Percentiles rank a stretch among this genome's conserved stretches.
Conservation (phyloP, 495 filamentous ascomycete genomes). For the Daldinia childiae region DNA sequence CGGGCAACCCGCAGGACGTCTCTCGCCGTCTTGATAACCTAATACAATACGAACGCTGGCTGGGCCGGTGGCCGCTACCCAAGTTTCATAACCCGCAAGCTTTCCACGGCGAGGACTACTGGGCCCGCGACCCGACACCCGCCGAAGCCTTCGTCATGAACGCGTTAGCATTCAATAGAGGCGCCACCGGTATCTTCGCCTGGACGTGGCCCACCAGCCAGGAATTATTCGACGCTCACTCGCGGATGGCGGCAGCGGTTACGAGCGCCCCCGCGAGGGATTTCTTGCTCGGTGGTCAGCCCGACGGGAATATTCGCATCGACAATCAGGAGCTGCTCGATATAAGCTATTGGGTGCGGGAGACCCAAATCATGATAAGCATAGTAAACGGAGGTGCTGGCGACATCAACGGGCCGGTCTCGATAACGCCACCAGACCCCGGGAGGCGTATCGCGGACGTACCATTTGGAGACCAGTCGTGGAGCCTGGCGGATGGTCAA, state of each 20-base stretch:
- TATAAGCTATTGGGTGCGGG: constrained; percentile 55
- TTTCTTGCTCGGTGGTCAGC: constrained; percentile 55
- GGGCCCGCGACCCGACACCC: constrained; percentile 64
- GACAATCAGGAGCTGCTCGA: constrained; percentile 48
- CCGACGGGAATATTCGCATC: constrained; percentile 31
- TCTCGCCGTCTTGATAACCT: constrained; percentile 61
- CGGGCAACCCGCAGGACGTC: constrained; percentile 65
- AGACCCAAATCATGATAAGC: constrained; percentile 52
- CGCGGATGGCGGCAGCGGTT: constrained; percentile 57
- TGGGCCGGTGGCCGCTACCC: constrained; percentile 60
- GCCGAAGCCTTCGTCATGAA: constrained; percentile 69
- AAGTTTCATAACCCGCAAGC: constrained; percentile 71
- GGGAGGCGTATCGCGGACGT: constrained; percentile 23
- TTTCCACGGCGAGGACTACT: constrained; percentile 71
- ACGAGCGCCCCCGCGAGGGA: constrained; percentile 49
- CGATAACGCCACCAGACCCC: constrained; percentile 35
- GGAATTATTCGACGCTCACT: constrained; percentile 55
- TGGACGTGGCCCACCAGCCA: constrained; percentile 65
- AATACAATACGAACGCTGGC: constrained; percentile 54
- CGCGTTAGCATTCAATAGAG: constrained; percentile 68
- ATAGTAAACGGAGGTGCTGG: constrained; percentile 56
- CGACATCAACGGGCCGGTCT: constrained; percentile 35
- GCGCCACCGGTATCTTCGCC: constrained; percentile 61
- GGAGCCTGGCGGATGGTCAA: constrained; percentile 31
- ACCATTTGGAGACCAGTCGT: constrained; percentile 35